Base-by-base conservation (phyloP, 371 early-diverging fungal species). In the Mucor piriformis region DNA sequence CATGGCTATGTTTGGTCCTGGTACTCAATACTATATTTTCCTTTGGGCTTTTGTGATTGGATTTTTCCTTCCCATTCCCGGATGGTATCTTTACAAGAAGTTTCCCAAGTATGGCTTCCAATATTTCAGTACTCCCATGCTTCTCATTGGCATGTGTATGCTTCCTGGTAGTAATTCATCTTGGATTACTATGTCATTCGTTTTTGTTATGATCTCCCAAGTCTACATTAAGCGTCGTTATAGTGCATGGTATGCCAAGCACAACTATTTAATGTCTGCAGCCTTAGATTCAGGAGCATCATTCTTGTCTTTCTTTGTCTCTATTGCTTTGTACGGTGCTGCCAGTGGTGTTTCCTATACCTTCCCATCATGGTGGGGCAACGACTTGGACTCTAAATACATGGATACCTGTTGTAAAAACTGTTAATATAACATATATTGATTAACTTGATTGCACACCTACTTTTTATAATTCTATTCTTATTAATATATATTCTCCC, bases 1-100 rank as follows among this genome's bases (percentile, higher is more conserved):
- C 13, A 53, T 72, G 23, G 77, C 70, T 46, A 85, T 89, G 83
- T 89, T 90, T 63, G 83, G 90, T 15, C 72, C 79, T 2, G 72
- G 64, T 3, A 83, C 87, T 6, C 61, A 75, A 16, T 92, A 92
- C 75, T 82, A 83, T 53, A 69, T 83, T 0, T 57, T 82, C 29
- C 64, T 76, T n/a, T 82, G 77, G 79, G 76, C 73, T 6, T 79
- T 82, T 57, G 3, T 82, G 8, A 50, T 72, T 53, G 73, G 73
- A 10, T 63, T 72, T 15, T 32, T 53, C 3, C 24, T 70, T 5
- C 70, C 70, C 25, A 6, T 77, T 13, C 66, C 75, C 37, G 71
- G 70, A 34, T 83, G 72, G 70, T n/a, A 66, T 7, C 54, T 70
- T 0, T 50, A 73, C 29, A 64, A 58, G 23, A 43, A 50, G 6